Base-by-base conservation (phyloP, 768 basidiomycete genomes). In the Erythrobasidium yunnanense region DNA sequence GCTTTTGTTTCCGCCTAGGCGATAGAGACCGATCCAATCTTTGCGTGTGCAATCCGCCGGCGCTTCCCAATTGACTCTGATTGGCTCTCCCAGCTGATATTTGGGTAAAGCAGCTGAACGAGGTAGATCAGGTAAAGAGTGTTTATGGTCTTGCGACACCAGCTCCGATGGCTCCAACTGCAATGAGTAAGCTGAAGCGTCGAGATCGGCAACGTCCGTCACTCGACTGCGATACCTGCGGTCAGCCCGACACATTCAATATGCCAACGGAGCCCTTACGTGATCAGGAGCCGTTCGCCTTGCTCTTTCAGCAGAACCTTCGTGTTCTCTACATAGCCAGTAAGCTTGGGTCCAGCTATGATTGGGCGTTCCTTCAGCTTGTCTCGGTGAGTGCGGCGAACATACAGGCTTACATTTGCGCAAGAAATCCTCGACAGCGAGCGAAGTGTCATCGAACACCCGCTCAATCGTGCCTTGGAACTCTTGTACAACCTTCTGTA, bases 381-480 rank as follows among this genome's bases (percentile, higher is more conserved):
- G 23, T 27, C n/a, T 4, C 34, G 38, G 11, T 20, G 4, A 7
- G 11, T 38, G 8, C 53, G 30, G 45, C 15, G 27, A 32, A 6
- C 8, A 47, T 20, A n/a, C 18, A 1, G 1, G 77, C 87, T 72
- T 74, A 95, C 91, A 92, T 74, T 85, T 88, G 0, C 86, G 85
- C 66, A 97, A 77, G 76, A 97, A 91, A 55, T 95, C 93, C 75
- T 96, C 93, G 17, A 97, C 84, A 17, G 82, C 89, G 58, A 92
- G 90, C 0, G 87, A 85, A 6, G 92, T 90, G 75, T 93, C 90
- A 70, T 91, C 90, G 69, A 88, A 90, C 20, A 95, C 93, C 77
- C 91, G 93, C 69, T 93, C 91, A 73, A 97, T 86, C 0, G 88
- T 93, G 15, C 90, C 92, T 71, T 86, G 87, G 68, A 97, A 90